Conservation (phyloP, 2,329 filamentous ascomycete genomes). For the Eurotiales sp. region DNA sequence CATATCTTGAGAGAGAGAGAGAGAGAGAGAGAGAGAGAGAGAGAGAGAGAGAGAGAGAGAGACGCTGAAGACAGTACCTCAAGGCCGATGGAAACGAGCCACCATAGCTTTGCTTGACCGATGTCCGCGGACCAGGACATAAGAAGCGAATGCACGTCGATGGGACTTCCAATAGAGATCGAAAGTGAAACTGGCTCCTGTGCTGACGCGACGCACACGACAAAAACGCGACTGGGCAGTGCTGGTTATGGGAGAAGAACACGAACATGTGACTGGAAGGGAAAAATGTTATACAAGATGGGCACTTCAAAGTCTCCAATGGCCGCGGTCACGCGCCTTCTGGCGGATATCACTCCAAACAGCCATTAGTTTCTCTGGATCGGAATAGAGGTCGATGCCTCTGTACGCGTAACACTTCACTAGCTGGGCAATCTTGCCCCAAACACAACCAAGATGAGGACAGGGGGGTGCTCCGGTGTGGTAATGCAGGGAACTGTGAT, state of each 20-base stretch:
- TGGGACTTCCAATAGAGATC: not conserved
- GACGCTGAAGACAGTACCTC: too few species aligned
- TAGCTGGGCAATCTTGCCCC: conserved; percentile 16
- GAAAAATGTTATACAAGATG: not conserved
- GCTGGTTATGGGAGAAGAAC: not conserved
- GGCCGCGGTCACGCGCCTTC: conserved; percentile 11
- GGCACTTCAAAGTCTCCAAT: conserved; percentile 10
- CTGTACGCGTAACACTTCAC: not conserved
- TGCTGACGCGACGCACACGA: not conserved
- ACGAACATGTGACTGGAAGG: not conserved
- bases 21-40: too few species aligned
- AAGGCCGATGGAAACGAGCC: not conserved
- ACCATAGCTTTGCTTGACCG: not conserved
- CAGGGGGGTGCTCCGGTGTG: conserved; percentile 4
- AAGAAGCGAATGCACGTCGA: not conserved
- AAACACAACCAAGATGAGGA: conserved; percentile 14
- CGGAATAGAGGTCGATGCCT: not conserved
- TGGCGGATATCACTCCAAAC: conserved; percentile 16
- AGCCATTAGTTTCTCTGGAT: conserved; percentile 10
- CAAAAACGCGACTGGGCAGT: not conserved
- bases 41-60: too few species aligned
- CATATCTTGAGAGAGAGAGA: too few species aligned
- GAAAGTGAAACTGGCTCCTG: conserved; percentile 2
- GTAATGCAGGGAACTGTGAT: conserved; percentile 14
- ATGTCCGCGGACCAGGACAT: conserved; percentile 6